Percentiles rank a stretch among this genome's conserved stretches.
Conservation (phyloP, 192 early-diverging fungal species). For the Coemansia sp. region DNA sequence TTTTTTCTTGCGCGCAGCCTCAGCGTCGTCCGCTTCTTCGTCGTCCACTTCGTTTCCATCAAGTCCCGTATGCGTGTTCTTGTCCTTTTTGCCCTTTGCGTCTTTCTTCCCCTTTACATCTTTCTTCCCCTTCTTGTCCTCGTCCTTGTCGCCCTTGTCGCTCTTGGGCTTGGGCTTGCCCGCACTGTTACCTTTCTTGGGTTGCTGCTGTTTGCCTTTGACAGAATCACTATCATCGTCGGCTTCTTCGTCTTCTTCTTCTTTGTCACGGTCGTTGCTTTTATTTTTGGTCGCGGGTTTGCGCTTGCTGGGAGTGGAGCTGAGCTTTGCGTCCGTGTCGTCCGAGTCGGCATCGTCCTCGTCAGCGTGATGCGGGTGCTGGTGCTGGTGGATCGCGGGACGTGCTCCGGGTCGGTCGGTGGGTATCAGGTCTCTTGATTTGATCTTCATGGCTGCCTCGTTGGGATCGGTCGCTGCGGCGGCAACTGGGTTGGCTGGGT, state of each 20-base stretch:
- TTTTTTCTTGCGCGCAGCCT: conserved; percentile 24
- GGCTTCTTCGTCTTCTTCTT: conserved; percentile 4
- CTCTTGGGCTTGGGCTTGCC: conserved; percentile 7
- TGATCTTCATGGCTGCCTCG: conserved; percentile 48
- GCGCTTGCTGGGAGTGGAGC: background rate
- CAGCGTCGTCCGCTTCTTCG: conserved; percentile 24
- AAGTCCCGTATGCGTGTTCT: conserved; percentile 47
- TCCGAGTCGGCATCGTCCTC: conserved; percentile 16
- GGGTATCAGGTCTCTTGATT: conserved; percentile 40
- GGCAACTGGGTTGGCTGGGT: conserved; percentile 48
- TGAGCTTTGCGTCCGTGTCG: conserved; percentile 7
- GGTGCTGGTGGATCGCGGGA: conserved; percentile 23
- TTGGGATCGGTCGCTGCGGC: conserved; percentile 51
- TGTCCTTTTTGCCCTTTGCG: conserved; percentile 25
- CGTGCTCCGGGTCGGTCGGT: conserved; percentile 29
- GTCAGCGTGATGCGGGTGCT: conserved; percentile 7
- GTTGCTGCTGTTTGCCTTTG: background rate
- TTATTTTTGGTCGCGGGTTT: conserved; percentile 9
- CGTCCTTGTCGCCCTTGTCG: conserved; percentile 13
- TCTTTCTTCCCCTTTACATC: conserved; percentile 5
- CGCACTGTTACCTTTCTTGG: conserved; percentile 2
- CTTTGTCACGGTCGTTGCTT: conserved; percentile 11
- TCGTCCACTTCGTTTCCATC: conserved; percentile 45
- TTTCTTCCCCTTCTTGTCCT: conserved; percentile 15
- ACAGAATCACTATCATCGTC: background rate